phyloP scores from a whole-genome alignment of 805 yeast genomes.

The Schwanniomyces yamadae region DNA sequence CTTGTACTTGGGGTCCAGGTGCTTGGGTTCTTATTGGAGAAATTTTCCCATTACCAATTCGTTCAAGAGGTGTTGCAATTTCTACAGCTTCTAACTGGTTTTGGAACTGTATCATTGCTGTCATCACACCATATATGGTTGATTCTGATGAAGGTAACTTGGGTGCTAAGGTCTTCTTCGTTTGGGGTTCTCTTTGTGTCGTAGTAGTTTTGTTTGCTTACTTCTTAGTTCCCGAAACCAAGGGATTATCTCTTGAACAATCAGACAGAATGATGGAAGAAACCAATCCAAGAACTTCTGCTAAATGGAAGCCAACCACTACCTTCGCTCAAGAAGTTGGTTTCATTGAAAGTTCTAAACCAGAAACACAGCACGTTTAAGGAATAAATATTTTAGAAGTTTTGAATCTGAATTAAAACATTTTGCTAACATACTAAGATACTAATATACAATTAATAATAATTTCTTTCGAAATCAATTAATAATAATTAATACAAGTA shows the following conservation, averaged over 20 bases:
- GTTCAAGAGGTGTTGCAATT: constrained; percentile 34
- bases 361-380: too few species aligned
- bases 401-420: too few species aligned
- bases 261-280: constrained; percentile 32
- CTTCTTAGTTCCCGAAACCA: constrained; percentile 38
- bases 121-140: constrained; percentile 29
- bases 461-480: too few species aligned
- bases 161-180: constrained; percentile 41
- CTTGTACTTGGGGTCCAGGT: constrained; percentile 42
- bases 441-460: too few species aligned
- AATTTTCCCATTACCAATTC: constrained; percentile 35
- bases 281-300: constrained; percentile 5
- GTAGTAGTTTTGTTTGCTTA: constrained; percentile 33
- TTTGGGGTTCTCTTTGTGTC: constrained; percentile 43
- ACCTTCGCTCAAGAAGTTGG: constrained; percentile 7
- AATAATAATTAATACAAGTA: too few species aligned
- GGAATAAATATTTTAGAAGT: too few species aligned
- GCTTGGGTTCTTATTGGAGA: constrained; percentile 39
- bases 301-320: constrained; percentile 5
- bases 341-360: neutral
- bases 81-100: constrained; percentile 39
- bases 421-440: too few species aligned
- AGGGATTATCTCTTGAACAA: constrained; percentile 42
- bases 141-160: constrained; percentile 38
- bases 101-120: constrained; percentile 26